Conservation (phyloP, 345 rosid species). For the Hibiscus tridactylites region DNA sequence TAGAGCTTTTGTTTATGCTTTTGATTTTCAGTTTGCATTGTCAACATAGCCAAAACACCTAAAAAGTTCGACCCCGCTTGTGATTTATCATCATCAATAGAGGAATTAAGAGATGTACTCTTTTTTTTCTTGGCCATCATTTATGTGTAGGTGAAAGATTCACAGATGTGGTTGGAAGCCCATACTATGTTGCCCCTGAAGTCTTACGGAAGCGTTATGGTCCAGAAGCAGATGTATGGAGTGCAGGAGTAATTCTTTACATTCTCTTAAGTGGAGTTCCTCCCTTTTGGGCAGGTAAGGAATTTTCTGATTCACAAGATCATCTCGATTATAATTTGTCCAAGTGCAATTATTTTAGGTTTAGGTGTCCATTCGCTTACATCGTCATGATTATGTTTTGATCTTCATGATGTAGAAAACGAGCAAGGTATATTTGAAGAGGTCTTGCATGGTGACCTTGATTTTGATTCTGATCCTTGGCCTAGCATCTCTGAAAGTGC, state of each 20-base stretch:
- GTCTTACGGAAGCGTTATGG: slow-evolving; percentile 70
- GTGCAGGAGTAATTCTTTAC: slow-evolving; percentile 88
- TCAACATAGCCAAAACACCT: background rate
- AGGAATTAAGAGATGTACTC: background rate
- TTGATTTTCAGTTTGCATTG: background rate
- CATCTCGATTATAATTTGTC: background rate
- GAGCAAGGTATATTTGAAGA: slow-evolving; percentile 87
- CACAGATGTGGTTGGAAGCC: slow-evolving; percentile 83
- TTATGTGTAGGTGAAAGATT: slow-evolving; percentile 54
- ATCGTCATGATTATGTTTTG: background rate
- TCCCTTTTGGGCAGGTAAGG: slow-evolving; percentile 90
- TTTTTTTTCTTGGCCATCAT: background rate
- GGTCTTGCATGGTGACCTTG: slow-evolving; percentile 80
- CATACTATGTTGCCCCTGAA: slow-evolving; percentile 92
- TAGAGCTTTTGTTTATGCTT: slow-evolving; percentile 3
- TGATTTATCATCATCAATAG: background rate
- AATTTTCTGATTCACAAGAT: background rate
- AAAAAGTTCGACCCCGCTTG: background rate
- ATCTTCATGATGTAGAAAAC: slow-evolving; percentile 37
- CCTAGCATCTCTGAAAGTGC: slow-evolving; percentile 84
- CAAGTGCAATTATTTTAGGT: slow-evolving; percentile 1
- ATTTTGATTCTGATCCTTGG: slow-evolving; percentile 82
- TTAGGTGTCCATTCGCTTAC: background rate
- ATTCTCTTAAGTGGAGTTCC: slow-evolving; percentile 87
- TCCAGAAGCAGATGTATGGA: slow-evolving; percentile 92